Percentiles rank a stretch among this genome's conserved stretches.
phyloP scores from a whole-genome alignment of 805 yeast species.

The Spathaspora arborariae region DNA sequence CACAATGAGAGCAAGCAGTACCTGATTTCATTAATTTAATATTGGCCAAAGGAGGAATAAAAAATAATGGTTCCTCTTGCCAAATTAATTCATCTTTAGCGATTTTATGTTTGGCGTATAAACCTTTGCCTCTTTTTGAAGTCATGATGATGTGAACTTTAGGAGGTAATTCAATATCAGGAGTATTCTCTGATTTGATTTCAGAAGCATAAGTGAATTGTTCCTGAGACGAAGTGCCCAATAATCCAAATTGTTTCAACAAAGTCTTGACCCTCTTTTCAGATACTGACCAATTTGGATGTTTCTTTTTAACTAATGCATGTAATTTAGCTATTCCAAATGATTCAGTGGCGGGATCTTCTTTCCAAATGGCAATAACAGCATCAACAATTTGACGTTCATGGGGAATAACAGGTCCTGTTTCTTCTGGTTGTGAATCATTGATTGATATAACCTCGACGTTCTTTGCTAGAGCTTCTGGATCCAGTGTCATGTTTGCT shows the following conservation, averaged over 20 bases:
- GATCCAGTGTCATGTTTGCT: conserved; percentile 4
- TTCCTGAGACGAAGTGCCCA: conserved; percentile 26
- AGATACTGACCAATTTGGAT: conserved; percentile 62
- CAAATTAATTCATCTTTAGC: conserved; percentile 53
- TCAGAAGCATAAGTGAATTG: conserved; percentile 50
- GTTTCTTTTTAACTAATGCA: conserved; percentile 43
- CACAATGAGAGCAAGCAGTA: conserved; percentile 72
- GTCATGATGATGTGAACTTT: conserved; percentile 47
- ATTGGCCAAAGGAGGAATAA: conserved; percentile 67
- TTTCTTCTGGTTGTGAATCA: conserved; percentile 20
- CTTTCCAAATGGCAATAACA: conserved; percentile 64
- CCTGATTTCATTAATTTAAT: conserved; percentile 55
- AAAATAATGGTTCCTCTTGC: conserved; percentile 57
- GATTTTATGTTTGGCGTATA: conserved; percentile 49
- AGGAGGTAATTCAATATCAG: conserved; percentile 38
- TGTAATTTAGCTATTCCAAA: conserved; percentile 54
- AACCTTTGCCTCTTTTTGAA: conserved; percentile 55
- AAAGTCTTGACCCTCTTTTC: conserved; percentile 53
- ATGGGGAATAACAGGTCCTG: conserved; percentile 44
- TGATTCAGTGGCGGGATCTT: conserved; percentile 59
- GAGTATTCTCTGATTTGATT: conserved; percentile 49
- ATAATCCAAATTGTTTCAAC: conserved; percentile 55
- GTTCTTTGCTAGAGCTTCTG: conserved; percentile 12
- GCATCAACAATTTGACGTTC: conserved; percentile 57
- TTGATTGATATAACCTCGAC: conserved; percentile 37